These are phyloP conservation scores for Rhynchosporium secalis DNA, from an alignment of 2,329 filamentous ascomycete genomes.

Conservation along the genomic window DNA sequence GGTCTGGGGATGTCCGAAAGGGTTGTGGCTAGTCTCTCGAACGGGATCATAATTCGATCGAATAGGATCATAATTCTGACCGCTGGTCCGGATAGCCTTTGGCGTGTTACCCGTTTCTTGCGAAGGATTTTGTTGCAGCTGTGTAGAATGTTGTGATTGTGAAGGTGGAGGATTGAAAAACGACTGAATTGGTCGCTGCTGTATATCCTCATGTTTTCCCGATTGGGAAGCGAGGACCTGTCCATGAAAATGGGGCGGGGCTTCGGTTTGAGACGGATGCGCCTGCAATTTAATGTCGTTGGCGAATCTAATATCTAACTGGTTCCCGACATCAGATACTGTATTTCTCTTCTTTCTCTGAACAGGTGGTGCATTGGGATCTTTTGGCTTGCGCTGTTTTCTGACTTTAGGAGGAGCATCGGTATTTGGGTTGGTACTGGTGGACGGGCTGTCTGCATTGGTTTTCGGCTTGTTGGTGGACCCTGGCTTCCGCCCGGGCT, in stretches of 20 bases:
- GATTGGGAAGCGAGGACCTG: slow-evolving; percentile 35
- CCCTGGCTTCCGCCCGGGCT: slow-evolving; percentile 65
- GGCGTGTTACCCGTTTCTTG: background rate
- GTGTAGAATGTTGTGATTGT: background rate
- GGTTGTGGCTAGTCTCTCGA: slow-evolving; percentile 53
- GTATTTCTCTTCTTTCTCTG: slow-evolving; percentile 56
- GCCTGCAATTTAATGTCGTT: slow-evolving; percentile 27
- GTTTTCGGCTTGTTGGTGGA: slow-evolving; percentile 44
- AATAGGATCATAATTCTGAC: slow-evolving; percentile 88
- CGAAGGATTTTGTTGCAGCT: slow-evolving; percentile 14
- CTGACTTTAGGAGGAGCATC: slow-evolving; percentile 46
- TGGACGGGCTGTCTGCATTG: slow-evolving; percentile 44
- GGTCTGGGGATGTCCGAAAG: slow-evolving; percentile 48
- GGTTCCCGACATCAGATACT: slow-evolving; percentile 38
- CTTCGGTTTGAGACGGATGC: slow-evolving; percentile 19
- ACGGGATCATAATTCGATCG: slow-evolving; percentile 69
- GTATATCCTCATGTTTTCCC: slow-evolving; percentile 44
- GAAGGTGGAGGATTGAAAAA: slow-evolving; percentile 35
- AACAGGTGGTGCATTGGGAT: slow-evolving; percentile 57
- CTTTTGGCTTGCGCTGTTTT: slow-evolving; percentile 57
- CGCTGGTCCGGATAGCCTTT: slow-evolving; percentile 60
- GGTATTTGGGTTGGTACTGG: slow-evolving; percentile 38
- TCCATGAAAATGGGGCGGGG: slow-evolving; percentile 21
- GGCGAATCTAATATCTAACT: slow-evolving; percentile 28
- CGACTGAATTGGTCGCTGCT: slow-evolving; percentile 34